These are phyloP conservation scores for Suillus subaureus DNA, from an alignment of 768 basidiomycete species.

Conservation along the genomic window DNA sequence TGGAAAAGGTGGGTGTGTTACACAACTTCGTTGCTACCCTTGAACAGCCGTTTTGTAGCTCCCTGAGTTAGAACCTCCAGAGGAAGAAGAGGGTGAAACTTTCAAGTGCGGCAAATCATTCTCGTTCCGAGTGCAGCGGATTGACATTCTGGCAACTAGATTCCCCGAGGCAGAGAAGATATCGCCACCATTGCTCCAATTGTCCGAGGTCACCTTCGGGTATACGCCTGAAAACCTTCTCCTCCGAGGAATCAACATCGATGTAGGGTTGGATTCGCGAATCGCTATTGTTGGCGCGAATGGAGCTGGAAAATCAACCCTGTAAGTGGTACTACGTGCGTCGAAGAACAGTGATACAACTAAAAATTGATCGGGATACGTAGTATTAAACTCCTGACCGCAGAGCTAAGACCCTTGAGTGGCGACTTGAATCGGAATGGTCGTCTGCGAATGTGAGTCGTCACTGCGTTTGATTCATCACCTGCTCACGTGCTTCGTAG, in stretches of 20 bases:
- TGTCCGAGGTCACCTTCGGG: constrained; percentile 89
- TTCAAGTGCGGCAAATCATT: constrained; percentile 66
- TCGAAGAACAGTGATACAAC: constrained; percentile 6
- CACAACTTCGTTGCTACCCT: too few species aligned
- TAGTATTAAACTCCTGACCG: constrained; percentile 91
- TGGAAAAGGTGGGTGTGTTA: constrained; percentile 59
- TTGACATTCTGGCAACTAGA: constrained; percentile 37
- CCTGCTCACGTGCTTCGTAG: constrained; percentile 38
- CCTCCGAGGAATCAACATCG: constrained; percentile 80
- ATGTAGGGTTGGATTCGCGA: constrained; percentile 91
- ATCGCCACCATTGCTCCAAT: constrained; percentile 91
- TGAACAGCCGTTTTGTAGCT: constrained; percentile 47
- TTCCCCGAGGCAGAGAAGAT: constrained; percentile 98
- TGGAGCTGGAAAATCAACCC: constrained; percentile 94
- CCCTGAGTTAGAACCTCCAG: constrained; percentile 91
- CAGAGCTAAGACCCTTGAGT: constrained; percentile 69
- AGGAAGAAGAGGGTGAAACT: constrained; percentile 87
- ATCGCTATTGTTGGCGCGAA: constrained; percentile 96
- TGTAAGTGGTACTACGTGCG: constrained; percentile 49
- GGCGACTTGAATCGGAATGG: constrained; percentile 93
- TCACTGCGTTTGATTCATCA: constrained; percentile 10
- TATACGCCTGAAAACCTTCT: constrained; percentile 79
- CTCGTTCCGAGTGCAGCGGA: background rate
- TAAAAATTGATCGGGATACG: background rate
- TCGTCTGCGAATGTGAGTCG: constrained; percentile 78